Evolutionary conservation across 148 eudicot species (phyloP).

Genomic region (Heliamphora exappendiculata): DNA sequence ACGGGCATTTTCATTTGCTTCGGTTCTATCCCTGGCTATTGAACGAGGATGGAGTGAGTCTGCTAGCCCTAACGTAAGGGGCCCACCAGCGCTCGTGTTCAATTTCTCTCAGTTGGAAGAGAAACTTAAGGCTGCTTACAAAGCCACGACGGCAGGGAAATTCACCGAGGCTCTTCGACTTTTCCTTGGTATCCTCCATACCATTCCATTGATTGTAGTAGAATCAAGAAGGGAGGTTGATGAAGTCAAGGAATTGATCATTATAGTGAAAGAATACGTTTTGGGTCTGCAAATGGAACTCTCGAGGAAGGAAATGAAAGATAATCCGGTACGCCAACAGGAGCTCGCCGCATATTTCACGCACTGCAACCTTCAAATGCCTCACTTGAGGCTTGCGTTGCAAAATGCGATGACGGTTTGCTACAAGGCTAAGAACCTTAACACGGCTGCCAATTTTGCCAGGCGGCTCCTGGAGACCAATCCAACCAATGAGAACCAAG

Average conservation of each 20-base stretch:
- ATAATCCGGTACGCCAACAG: slow-evolving; percentile 77
- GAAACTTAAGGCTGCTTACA: slow-evolving; percentile 73
- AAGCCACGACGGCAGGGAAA: slow-evolving; percentile 68
- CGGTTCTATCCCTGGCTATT: slow-evolving; percentile 58
- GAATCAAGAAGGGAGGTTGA: slow-evolving; percentile 90
- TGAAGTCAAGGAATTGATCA: slow-evolving; percentile 78
- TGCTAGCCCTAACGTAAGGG: slow-evolving; percentile 69
- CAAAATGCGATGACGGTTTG: slow-evolving; percentile 72
- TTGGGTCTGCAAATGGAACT: slow-evolving; percentile 83
- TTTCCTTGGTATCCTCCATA: slow-evolving; percentile 63
- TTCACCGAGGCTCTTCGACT: slow-evolving; percentile 71
- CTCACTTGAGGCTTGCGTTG: slow-evolving; percentile 79
- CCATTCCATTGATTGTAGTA: slow-evolving; percentile 78
- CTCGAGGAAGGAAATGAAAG: slow-evolving; percentile 68
- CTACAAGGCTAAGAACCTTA: slow-evolving; percentile 62
- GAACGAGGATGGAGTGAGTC: slow-evolving; percentile 91
- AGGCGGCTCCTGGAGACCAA: slow-evolving; percentile 74
- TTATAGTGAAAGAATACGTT: slow-evolving; percentile 77
- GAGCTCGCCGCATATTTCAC: slow-evolving; percentile 97
- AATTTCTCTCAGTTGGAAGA: slow-evolving; percentile 77
- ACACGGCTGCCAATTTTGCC: slow-evolving; percentile 78
- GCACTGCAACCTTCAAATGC: slow-evolving; percentile 79
- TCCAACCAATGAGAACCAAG: slow-evolving; percentile 66
- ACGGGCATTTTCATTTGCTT: slow-evolving; percentile 66
- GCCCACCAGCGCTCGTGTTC: slow-evolving; percentile 74